A percentile compares a stretch with the other conserved stretches of the same genome.
Evolutionary conservation across 179 eudicot species (phyloP).

Genomic region (Carnegiea gigantea): DNA sequence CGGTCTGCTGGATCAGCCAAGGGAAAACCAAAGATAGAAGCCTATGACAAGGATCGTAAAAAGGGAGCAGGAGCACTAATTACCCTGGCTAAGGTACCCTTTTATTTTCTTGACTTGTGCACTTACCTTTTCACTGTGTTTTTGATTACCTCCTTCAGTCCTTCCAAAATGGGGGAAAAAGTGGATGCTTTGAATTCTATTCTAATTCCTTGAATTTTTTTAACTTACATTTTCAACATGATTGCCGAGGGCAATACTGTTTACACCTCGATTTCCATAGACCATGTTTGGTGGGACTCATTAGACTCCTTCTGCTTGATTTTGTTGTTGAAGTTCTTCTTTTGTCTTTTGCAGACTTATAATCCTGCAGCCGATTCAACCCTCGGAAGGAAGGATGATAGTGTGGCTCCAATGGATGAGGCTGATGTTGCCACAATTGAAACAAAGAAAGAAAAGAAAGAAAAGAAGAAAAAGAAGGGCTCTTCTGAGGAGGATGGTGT

Average conservation of each 20-base stretch:
- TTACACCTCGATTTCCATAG: too few relatives aligned
- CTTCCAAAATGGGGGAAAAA: too few relatives aligned
- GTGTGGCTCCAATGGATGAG: conserved; percentile 26
- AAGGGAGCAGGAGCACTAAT: conserved; percentile 77
- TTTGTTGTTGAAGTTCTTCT: too few relatives aligned
- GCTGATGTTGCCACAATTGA: conserved; percentile 23
- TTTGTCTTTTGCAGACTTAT: conserved; percentile 48
- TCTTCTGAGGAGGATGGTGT: too few relatives aligned
- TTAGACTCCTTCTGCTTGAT: background rate
- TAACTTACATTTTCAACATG: too few relatives aligned
- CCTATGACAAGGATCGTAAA: conserved; percentile 84
- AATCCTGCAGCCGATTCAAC: conserved; percentile 83
- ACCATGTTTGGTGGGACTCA: too few relatives aligned
- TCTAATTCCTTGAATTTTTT: too few relatives aligned
- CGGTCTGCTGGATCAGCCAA: conserved; percentile 87
- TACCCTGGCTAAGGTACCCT: conserved; percentile 71
- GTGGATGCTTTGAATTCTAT: too few relatives aligned
- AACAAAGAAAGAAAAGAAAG: conserved; percentile 50
- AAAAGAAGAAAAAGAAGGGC: conserved; percentile 47
- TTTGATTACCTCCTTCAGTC: too few relatives aligned
- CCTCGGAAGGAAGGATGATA: conserved; percentile 44
- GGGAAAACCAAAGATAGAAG: conserved; percentile 91
- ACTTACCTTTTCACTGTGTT: background rate
- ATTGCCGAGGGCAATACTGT: too few relatives aligned
- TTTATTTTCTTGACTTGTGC: background rate